Percentiles rank a stretch among this genome's conserved stretches.
Evolutionary conservation across 768 basidiomycete genomes (phyloP).

Genomic region (Kockovaella imperatae): DNA sequence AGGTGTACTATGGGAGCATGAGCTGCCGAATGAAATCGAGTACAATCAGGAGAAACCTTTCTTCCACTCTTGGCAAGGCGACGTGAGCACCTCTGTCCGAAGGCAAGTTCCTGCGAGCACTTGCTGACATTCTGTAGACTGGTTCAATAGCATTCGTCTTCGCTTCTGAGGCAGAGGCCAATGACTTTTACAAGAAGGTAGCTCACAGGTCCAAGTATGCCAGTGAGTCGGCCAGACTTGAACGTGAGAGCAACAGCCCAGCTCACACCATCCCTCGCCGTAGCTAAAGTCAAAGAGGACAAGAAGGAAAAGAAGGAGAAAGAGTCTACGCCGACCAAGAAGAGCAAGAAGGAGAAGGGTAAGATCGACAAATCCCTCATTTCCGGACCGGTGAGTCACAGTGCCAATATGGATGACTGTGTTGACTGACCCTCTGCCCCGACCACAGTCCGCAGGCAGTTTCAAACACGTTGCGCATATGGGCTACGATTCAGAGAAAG

Average conservation of each 20-base stretch:
- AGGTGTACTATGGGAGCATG: slow-evolving; percentile 88
- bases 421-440: neutral
- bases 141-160: slow-evolving; percentile 91
- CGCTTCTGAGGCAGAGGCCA: slow-evolving; percentile 75
- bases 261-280: too few relatives aligned
- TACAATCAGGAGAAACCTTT: slow-evolving; percentile 76
- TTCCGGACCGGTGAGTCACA: slow-evolving; percentile 55
- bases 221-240: slow-evolving; percentile 42
- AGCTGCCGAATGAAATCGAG: slow-evolving; percentile 72
- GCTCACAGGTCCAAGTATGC: slow-evolving; percentile 56
- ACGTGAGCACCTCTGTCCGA: slow-evolving; percentile 57
- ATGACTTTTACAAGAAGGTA: slow-evolving; percentile 77
- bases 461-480: slow-evolving; percentile 92
- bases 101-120: neutral
- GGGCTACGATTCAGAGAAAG: slow-evolving; percentile 80
- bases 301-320: slow-evolving; percentile 27
- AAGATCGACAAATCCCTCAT: slow-evolving; percentile 91
- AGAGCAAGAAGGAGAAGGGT: slow-evolving; percentile 53
- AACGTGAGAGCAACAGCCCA: too few relatives aligned
- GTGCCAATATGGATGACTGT: slow-evolving; percentile 1
- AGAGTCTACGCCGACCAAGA: slow-evolving; percentile 28
- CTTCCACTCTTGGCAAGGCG: slow-evolving; percentile 87
- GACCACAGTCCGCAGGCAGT: slow-evolving; percentile 46
- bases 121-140: slow-evolving; percentile 50
- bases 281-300: slow-evolving; percentile 38